Conservation (phyloP, 495 filamentous ascomycete genomes). For the Tuber umbilicatum region DNA sequence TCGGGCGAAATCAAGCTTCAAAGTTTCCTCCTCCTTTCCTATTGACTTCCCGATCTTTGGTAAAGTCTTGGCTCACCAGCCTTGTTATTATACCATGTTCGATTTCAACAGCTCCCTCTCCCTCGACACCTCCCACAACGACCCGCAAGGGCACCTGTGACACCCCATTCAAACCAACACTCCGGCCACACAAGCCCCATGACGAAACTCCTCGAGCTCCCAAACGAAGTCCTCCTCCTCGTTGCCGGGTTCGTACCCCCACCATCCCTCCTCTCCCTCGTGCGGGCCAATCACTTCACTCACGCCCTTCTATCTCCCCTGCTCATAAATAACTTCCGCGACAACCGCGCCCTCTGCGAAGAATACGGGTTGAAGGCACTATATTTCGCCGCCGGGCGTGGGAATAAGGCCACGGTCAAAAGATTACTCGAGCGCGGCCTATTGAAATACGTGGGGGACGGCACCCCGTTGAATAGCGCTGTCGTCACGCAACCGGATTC, state of each 20-base stretch:
- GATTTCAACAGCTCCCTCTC: not conserved
- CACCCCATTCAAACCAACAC: not conserved
- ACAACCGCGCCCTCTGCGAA: not conserved
- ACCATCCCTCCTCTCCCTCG: not conserved
- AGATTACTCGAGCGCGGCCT: not conserved
- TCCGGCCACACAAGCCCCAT: not conserved
- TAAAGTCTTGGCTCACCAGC: not conserved
- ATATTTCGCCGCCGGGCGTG: not conserved
- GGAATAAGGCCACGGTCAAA: not conserved
- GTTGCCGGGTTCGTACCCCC: not conserved
- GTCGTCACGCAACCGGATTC: not conserved
- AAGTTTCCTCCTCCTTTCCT: not conserved
- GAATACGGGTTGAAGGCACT: not conserved
- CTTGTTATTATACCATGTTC: not conserved
- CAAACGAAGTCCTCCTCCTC: slow-evolving; percentile 3
- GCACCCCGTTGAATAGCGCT: not conserved
- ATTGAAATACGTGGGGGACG: not conserved
- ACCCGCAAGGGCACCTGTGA: not conserved
- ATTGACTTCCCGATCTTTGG: not conserved
- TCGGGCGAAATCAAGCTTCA: not conserved
- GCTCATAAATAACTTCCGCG: slow-evolving; percentile 3
- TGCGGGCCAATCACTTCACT: not conserved
- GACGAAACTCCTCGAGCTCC: not conserved
- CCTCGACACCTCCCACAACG: not conserved
- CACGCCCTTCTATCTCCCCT: not conserved